Conservation (phyloP, 768 basidiomycete species). For the Hericium coralloides region DNA sequence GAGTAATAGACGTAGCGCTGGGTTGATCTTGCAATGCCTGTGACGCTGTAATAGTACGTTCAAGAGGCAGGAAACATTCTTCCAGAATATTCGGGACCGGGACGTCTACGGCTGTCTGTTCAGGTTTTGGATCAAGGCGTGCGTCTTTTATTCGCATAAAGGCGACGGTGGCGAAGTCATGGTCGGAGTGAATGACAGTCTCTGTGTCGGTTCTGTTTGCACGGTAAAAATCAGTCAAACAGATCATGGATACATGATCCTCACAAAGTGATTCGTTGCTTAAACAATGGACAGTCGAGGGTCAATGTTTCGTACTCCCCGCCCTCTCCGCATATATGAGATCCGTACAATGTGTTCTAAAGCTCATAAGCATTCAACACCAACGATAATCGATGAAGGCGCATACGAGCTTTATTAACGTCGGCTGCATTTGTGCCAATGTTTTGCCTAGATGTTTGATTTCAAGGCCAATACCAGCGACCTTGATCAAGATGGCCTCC, state of each 20-base stretch:
- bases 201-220: constrained; percentile 48
- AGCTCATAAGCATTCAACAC: neutral
- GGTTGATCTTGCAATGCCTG: neutral
- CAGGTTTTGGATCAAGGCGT: constrained; percentile 45
- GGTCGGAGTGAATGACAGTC: constrained; percentile 70
- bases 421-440: constrained; percentile 64
- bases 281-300: constrained; percentile 84
- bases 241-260: constrained; percentile 15
- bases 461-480: constrained; percentile 87
- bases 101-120: constrained; percentile 12
- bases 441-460: constrained; percentile 71
- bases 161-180: constrained; percentile 83
- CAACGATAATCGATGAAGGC: neutral
- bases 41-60: constrained; percentile 1
- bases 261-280: constrained; percentile 62
- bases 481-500: constrained; percentile 84
- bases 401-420: constrained; percentile 62
- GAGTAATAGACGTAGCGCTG: constrained; percentile 2
- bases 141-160: constrained; percentile 77
- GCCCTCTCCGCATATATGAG: constrained; percentile 94
- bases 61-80: constrained; percentile 23
- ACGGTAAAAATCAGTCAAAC: neutral
- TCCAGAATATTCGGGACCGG: constrained; percentile 47
- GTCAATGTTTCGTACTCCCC: constrained; percentile 97
- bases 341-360: constrained; percentile 76